Percentiles rank a stretch among this genome's conserved stretches.
Conservation (phyloP, 176 grass and related monocot genomes). For the Triticum monococcum region DNA sequence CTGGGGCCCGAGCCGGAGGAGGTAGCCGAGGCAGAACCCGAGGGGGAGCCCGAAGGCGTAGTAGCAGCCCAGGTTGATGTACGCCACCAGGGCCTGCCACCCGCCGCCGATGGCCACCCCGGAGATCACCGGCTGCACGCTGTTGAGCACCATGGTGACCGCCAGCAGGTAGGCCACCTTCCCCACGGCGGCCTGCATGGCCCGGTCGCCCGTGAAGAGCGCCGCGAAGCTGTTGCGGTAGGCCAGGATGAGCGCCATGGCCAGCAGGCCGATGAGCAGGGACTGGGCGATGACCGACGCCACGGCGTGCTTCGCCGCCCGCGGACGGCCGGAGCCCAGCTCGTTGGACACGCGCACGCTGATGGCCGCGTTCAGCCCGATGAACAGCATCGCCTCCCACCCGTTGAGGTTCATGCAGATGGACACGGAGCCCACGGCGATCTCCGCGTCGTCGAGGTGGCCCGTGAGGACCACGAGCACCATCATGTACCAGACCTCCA, state of each 20-base stretch:
- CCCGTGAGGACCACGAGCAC: constrained; percentile 82
- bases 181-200: constrained; percentile 60
- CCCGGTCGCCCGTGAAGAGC: constrained; percentile 60
- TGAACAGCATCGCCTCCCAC: constrained; percentile 88
- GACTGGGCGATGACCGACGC: constrained; percentile 61
- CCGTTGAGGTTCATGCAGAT: constrained; percentile 98
- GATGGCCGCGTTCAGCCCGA: constrained; percentile 81
- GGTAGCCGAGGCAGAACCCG: constrained; percentile 67
- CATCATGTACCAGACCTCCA: constrained; percentile 97
- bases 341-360: constrained; percentile 88
- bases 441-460: constrained; percentile 71
- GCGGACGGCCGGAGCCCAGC: constrained; percentile 61
- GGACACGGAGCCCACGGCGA: constrained; percentile 81
- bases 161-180: constrained; percentile 58
- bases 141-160: constrained; percentile 89
- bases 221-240: constrained; percentile 40
- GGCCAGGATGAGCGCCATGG: constrained; percentile 47
- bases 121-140: constrained; percentile 90
- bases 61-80: constrained; percentile 82
- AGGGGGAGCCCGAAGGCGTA: constrained; percentile 77
- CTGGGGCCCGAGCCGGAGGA: constrained; percentile 45
- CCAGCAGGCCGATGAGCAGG: constrained; percentile 47
- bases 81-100: constrained; percentile 74
- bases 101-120: constrained; percentile 80
- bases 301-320: constrained; percentile 66